Base-by-base conservation (phyloP, 768 basidiomycete species). In the Wakefieldia striispora region DNA sequence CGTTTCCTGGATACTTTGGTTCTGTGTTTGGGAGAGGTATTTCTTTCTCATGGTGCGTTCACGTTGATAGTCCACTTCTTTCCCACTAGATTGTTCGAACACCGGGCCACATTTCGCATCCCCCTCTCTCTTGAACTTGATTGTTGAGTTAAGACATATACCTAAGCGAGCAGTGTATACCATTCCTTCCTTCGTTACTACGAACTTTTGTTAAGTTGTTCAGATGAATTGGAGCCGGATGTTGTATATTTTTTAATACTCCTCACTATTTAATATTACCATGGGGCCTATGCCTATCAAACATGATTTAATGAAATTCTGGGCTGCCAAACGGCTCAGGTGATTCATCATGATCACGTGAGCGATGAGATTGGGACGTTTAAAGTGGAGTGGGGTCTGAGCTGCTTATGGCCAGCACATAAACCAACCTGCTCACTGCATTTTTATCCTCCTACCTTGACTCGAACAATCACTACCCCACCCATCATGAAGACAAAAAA, bases 401-500 rank as follows among this genome's bases (percentile, higher is more conserved):
- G 36, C 16, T 47, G 40, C n/a, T 48, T 62, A 57, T 57, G 54
- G 24, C 3, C 40, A 38, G 39, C 49, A 43, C 26, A 54, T 49
- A 45, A 47, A 33, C 34, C 45, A 20, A 9, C 23, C 37, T 29
- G 33, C 38, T 27, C 34, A 9, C 13, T 21, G 8, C 24, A n/a
- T 38, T 34, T 38, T 38, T 31, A 3, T 35, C 13, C 16, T 17
- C 11, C 8, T 17, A 13, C 38, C 24, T 43, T 31, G 50, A 47
- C 42, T 24, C 20, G 14, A 51, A 21, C 38, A 9, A 7, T 14
- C 9, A 31, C 23, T 17, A 34, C 31, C 45, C 6, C 33, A 35
- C 33, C 48, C 11, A 91, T 91, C 13, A 91, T 91, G 89, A 91
- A 91, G 74, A 90, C 89, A 62, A 91, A 90, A 70, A 91, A 91